Evolutionary conservation across 805 yeast species (phyloP), one percentile per base, ranked within the genome.

Genomic region (Saccharomycopsis sp.): DNA sequence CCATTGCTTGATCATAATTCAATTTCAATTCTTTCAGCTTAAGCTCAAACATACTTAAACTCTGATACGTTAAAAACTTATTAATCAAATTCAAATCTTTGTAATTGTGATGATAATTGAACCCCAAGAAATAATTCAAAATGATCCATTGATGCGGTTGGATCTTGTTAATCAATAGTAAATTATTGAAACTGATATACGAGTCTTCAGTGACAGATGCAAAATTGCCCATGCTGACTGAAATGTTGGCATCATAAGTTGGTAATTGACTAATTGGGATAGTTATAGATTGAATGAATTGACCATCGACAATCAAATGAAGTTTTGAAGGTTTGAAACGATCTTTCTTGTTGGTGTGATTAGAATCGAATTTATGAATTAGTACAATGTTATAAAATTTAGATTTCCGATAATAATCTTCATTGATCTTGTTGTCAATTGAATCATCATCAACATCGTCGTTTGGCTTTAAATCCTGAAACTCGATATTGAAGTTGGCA

Each of bases 101-200:
- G 43, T 57, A 67, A n/a, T 62, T 53, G 9, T 72, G 74, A 13
- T 71, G 62, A 66, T 79, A 78, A n/a, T 62, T 61, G 34, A 66
- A 71, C 0, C 75, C 80, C 17, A 80, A 56, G 41, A 61, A 61
- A 50, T 65, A 71, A 0, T 78, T 61, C 3, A 74, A 50, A 21
- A 63, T 56, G 1, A 77, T 61, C 85, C 85, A 79, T 45, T 74
- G 79, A 33, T 60, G 57, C 0, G 71, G 58, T 26, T 68, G 61
- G 2, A 59, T 51, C 2, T 54, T 58, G 35, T 64, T 64, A 13
- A 75, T 51, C 0, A 77, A 49, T 9, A 68, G 50, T 2, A 75
- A 52, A 47, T 66, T 75, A 31, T 33, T 38, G 32, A 50, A 41
- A 3, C 37, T 21, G 5, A 50, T 42, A 19, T 14, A 44, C 9